phyloP scores from a whole-genome alignment of 345 rosid genomes.

The Populus nigra region DNA sequence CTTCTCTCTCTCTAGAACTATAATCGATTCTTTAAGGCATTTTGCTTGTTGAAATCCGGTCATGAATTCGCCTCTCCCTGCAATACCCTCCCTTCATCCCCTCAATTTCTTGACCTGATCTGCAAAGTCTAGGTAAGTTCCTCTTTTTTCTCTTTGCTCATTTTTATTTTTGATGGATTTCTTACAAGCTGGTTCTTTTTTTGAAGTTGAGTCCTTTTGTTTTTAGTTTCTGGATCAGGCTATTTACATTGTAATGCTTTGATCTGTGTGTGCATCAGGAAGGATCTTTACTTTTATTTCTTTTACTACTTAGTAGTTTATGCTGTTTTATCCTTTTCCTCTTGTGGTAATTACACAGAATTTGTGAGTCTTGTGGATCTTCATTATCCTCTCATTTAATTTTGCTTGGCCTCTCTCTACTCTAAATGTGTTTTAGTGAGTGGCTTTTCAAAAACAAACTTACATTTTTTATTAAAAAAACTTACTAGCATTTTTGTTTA shows the following conservation, averaged over 20 bases:
- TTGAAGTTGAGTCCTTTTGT: neutral
- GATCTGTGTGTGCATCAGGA: slow-evolving; percentile 2
- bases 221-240: neutral
- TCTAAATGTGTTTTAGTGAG: neutral
- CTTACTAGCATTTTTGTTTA: too few relatives aligned
- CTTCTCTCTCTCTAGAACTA: neutral
- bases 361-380: neutral
- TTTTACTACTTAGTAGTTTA: neutral
- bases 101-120: slow-evolving; percentile 7
- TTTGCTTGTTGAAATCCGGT: neutral
- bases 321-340: neutral
- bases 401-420: neutral
- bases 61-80: slow-evolving; percentile 17
- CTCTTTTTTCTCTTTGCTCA: neutral
- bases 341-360: neutral
- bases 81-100: neutral
- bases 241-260: neutral
- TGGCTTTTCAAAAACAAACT: too few relatives aligned
- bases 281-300: neutral
- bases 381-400: neutral
- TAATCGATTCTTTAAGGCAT: neutral
- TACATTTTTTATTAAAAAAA: too few relatives aligned
- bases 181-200: neutral
- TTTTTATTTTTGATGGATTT: neutral
- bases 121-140: slow-evolving; percentile 14